Evolutionary conservation across 345 rosid species (phyloP).

Genomic region (Toxicodendron radicans): DNA sequence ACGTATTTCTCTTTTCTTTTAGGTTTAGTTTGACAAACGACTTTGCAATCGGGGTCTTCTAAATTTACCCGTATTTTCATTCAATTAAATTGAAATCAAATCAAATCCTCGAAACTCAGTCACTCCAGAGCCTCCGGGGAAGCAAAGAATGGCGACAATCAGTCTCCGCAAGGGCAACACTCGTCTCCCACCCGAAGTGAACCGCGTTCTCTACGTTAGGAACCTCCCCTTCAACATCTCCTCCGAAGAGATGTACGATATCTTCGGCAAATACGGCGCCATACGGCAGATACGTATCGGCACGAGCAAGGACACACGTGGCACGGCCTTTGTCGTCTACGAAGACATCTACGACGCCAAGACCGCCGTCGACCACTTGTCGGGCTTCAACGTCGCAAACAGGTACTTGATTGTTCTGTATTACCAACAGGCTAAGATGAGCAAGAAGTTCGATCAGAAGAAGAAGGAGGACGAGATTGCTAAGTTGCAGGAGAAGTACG

Average conservation of each 20-base stretch:
- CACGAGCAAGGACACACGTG: slow-evolving; percentile 83
- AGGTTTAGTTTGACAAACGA: too few relatives aligned
- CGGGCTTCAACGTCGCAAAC: slow-evolving; percentile 97
- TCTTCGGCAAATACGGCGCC: slow-evolving; percentile 95
- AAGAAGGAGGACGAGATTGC: slow-evolving; percentile 85
- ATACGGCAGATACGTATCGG: slow-evolving; percentile 97
- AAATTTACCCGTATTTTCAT: too few relatives aligned
- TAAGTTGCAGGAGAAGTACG: slow-evolving; percentile 91
- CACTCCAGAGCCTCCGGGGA: neutral
- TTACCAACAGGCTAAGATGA: slow-evolving; percentile 94
- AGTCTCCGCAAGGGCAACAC: slow-evolving; percentile 84
- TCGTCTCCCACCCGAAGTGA: slow-evolving; percentile 93
- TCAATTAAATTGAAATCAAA: too few relatives aligned
- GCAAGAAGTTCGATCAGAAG: slow-evolving; percentile 91
- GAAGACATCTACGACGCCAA: slow-evolving; percentile 98
- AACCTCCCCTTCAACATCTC: slow-evolving; percentile 98
- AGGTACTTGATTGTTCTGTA: slow-evolving; percentile 84
- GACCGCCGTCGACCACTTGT: slow-evolving; percentile 94
- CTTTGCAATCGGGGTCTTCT: too few relatives aligned
- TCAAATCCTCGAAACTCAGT: neutral
- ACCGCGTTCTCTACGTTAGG: slow-evolving; percentile 88
- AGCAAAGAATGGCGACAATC: slow-evolving; percentile 54
- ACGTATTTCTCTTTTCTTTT: too few relatives aligned
- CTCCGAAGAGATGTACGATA: slow-evolving; percentile 99
- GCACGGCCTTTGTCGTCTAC: slow-evolving; percentile 91